These are phyloP conservation scores for Apiospora malaysiana DNA, from an alignment of 2,329 filamentous ascomycete species.

Conservation along the genomic window DNA sequence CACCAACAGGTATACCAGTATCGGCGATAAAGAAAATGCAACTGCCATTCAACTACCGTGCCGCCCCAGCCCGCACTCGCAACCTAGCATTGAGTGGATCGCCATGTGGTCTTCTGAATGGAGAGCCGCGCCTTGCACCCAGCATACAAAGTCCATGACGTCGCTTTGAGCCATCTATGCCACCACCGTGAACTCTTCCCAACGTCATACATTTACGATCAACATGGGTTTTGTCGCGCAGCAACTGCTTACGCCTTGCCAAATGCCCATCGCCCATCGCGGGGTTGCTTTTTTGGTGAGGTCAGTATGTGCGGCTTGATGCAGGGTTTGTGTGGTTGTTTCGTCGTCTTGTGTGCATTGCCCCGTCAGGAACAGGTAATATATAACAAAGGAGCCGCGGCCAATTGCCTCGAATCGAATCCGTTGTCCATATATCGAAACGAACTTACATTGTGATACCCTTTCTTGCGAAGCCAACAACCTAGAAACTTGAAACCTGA, in stretches of 20 bases:
- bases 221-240: neutral
- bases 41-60: conserved; percentile 7
- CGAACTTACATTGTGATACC: neutral
- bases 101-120: conserved; percentile 3
- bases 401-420: neutral
- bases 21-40: neutral
- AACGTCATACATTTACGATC: conserved; percentile 4
- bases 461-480: neutral
- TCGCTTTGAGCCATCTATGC: conserved; percentile 14
- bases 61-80: neutral
- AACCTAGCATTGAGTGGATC: neutral
- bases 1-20: too few relatives aligned
- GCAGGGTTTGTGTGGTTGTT: neutral
- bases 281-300: neutral
- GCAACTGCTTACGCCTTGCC: neutral
- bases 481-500: neutral
- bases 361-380: neutral
- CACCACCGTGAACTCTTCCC: neutral
- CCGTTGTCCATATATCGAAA: neutral
- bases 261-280: conserved; percentile 2
- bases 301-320: conserved; percentile 1
- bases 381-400: neutral
- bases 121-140: neutral
- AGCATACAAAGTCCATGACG: conserved; percentile 12
- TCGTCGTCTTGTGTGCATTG: neutral